Conservation (phyloP, 768 basidiomycete genomes). For the Xanthoconium purpureum region DNA sequence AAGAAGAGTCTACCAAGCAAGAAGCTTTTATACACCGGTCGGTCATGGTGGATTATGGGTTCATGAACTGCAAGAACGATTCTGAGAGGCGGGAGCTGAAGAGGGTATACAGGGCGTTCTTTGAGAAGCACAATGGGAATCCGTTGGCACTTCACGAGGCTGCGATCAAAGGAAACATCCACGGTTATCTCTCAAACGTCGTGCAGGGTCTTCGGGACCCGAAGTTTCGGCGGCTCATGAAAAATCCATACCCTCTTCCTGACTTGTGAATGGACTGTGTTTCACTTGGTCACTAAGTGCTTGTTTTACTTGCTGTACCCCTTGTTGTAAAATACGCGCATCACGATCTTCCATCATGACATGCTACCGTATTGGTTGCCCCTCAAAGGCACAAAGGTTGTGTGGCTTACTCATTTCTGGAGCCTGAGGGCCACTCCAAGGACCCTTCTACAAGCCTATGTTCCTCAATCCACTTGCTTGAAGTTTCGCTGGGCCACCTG, state of each 20-base stretch:
- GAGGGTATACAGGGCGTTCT: background rate
- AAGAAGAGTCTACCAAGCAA: background rate
- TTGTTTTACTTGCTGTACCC: too few species aligned
- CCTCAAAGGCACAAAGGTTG: too few species aligned
- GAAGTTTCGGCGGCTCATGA: background rate
- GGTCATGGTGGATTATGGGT: background rate
- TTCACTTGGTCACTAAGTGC: too few species aligned
- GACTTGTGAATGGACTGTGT: background rate
- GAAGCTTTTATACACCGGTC: too few species aligned
- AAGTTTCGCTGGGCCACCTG: constrained; percentile 34
- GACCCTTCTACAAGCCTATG: constrained; percentile 57
- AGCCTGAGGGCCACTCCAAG: constrained; percentile 46
- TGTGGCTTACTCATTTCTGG: too few species aligned
- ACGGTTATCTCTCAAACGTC: background rate
- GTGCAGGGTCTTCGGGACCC: background rate
- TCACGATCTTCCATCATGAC: too few species aligned
- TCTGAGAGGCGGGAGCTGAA: background rate
- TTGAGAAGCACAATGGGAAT: background rate
- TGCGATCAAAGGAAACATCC: background rate
- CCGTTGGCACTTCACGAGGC: background rate
- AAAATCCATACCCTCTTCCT: background rate
- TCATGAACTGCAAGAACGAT: constrained; percentile 1
- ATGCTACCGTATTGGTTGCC: too few species aligned
- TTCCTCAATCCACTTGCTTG: too few species aligned
- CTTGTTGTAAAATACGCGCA: too few species aligned